These are phyloP conservation scores for Penicillium sp. DNA, from an alignment of 2,329 filamentous ascomycete species.

Conservation along the genomic window DNA sequence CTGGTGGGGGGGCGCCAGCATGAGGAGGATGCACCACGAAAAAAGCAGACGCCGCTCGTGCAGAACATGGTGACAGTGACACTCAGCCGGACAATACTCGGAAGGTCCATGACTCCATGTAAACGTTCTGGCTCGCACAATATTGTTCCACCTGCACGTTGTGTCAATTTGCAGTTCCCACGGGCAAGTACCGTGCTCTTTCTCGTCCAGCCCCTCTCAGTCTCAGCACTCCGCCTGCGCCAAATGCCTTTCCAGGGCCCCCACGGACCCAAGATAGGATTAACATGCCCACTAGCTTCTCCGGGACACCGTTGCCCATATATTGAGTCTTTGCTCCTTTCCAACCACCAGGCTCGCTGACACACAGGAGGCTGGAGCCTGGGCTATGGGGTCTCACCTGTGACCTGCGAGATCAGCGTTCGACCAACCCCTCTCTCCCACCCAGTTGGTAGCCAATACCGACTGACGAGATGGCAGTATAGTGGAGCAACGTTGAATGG, in stretches of 20 bases:
- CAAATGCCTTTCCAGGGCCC: too few species aligned
- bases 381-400: neutral
- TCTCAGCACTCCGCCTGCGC: neutral
- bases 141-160: neutral
- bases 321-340: neutral
- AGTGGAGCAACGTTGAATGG: constrained; percentile 7
- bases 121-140: too few species aligned
- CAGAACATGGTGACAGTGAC: neutral
- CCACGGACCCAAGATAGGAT: neutral
- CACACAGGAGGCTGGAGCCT: neutral
- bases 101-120: neutral
- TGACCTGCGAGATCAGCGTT: constrained; percentile 11
- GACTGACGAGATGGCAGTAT: neutral
- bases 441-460: constrained; percentile 13
- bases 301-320: neutral
- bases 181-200: neutral
- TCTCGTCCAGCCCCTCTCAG: neutral
- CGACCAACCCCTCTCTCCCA: constrained; percentile 6
- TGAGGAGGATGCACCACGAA: neutral
- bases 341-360: neutral
- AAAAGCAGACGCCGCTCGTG: neutral
- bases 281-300: neutral
- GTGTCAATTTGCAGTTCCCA: neutral
- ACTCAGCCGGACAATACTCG: neutral
- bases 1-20: neutral